Evolutionary conservation across 495 filamentous ascomycete genomes (phyloP), one percentile per base, ranked within the genome.

Genomic region (Penicillium steckii): DNA sequence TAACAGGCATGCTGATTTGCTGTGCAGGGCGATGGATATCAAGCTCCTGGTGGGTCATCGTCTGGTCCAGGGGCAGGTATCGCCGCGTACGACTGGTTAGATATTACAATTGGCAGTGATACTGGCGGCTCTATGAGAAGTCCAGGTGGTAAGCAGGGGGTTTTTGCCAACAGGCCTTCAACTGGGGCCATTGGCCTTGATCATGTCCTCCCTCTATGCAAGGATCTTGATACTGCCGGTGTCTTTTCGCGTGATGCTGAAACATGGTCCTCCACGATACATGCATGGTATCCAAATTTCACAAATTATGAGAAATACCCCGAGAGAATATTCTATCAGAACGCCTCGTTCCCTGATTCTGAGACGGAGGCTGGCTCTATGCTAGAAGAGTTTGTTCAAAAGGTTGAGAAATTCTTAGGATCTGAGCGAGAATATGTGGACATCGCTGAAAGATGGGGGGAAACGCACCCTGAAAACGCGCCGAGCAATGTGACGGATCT

Each of bases 41-140:
- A 77, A 50, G 59, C 57, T 22, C 72, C 73, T 4, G 59, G 66
- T 8, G 62, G 61, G 1, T 74, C 70, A 2, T 72, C 69, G 7
- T 61, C 73, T 5, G 73, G 73, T 5, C 56, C 72, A 5, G 73
- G 66, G 13, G 66, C 67, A 8, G 68, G 62, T 7, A 66, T 72
- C 8, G 72, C 53, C 23, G 51, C 71, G 1, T 77, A 77, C 32
- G 54, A 63, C 44, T 75, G 72, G 73, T 57, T 77, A 0, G 73
- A 77, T 48, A 52, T 75, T 13, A 57, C 71, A 2, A 43, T 85
- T 1, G 80, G 81, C 10, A 72, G 67, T 25, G 74, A 79, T 49
- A 77, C 73, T 0, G 76, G 74, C 43, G 75, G 74, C 15, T 55
- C 52, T 7, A 59, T 59, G 24, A 48, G 52, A 7, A 32, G 17